A percentile compares a stretch with the other conserved stretches of the same genome.
Conservation (phyloP, 2,329 filamentous ascomycete genomes). For the Scedosporium dehoogii region DNA sequence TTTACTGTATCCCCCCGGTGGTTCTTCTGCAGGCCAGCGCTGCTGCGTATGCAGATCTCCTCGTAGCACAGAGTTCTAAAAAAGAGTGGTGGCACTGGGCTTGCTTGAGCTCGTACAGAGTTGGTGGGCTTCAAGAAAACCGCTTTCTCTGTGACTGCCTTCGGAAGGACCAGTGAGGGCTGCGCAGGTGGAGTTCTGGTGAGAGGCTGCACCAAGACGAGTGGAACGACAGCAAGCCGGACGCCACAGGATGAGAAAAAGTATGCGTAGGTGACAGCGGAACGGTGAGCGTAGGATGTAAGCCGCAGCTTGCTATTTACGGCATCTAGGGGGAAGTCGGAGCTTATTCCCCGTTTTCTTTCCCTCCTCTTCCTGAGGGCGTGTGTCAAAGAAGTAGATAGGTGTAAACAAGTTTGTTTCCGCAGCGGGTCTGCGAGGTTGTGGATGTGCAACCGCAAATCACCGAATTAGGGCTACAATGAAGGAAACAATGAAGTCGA, state of each 20-base stretch:
- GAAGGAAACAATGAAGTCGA: background rate
- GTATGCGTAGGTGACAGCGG: background rate
- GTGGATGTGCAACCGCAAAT: background rate
- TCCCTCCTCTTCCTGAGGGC: background rate
- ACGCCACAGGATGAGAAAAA: background rate
- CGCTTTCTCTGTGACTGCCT: background rate
- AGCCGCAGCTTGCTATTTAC: background rate
- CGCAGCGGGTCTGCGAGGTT: background rate
- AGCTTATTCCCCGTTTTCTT: background rate
- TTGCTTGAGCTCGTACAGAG: background rate
- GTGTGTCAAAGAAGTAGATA: background rate
- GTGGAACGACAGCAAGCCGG: background rate
- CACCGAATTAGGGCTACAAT: background rate
- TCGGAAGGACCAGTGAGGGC: background rate
- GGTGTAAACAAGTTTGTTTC: background rate
- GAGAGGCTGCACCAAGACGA: background rate
- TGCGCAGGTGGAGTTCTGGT: background rate
- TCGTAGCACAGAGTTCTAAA: background rate
- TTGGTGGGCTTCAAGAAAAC: background rate
- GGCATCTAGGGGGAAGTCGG: background rate
- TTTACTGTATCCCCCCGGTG: background rate
- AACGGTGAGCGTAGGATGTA: background rate
- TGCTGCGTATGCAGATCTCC: background rate
- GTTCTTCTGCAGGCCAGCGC: background rate
- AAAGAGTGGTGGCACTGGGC: background rate